Evolutionary conservation across 2,329 filamentous ascomycete genomes (phyloP).

Genomic region (Fusarium mexicanum): DNA sequence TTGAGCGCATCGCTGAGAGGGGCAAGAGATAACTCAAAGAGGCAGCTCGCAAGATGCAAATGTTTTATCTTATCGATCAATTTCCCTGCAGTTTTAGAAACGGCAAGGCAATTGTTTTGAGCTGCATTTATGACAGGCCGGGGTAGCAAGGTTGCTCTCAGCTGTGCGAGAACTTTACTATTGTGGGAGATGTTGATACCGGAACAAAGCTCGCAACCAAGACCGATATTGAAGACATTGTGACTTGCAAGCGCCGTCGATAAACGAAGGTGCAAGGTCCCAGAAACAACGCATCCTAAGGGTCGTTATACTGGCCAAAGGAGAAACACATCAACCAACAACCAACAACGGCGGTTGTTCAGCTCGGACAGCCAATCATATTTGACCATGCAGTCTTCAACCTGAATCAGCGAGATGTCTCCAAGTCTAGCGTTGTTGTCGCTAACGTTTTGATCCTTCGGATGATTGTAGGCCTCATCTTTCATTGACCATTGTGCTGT

Average conservation of each 20-base stretch:
- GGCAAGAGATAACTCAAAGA: not conserved
- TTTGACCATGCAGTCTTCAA: not conserved
- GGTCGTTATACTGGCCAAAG: not conserved
- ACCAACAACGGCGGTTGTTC: not conserved
- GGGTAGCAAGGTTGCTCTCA: not conserved
- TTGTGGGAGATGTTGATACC: not conserved
- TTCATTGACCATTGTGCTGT: not conserved
- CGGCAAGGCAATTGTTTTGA: not conserved
- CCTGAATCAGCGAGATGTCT: not conserved
- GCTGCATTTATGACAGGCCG: not conserved
- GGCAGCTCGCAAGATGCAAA: not conserved
- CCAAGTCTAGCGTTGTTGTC: not conserved
- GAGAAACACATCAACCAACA: slow-evolving; percentile 16
- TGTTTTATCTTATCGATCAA: not conserved
- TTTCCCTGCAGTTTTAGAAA: not conserved
- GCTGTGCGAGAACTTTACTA: not conserved
- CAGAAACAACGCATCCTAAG: not conserved
- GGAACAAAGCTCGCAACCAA: not conserved
- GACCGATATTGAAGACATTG: not conserved
- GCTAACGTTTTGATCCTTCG: too few species aligned
- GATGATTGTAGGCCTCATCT: not conserved
- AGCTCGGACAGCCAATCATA: not conserved
- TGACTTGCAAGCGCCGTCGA: slow-evolving; percentile 4
- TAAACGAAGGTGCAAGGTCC: not conserved
- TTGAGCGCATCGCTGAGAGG: not conserved